Evolutionary conservation across 768 basidiomycete species (phyloP), one percentile per base, ranked within the genome.

Genomic region (Lentinula detonsa): DNA sequence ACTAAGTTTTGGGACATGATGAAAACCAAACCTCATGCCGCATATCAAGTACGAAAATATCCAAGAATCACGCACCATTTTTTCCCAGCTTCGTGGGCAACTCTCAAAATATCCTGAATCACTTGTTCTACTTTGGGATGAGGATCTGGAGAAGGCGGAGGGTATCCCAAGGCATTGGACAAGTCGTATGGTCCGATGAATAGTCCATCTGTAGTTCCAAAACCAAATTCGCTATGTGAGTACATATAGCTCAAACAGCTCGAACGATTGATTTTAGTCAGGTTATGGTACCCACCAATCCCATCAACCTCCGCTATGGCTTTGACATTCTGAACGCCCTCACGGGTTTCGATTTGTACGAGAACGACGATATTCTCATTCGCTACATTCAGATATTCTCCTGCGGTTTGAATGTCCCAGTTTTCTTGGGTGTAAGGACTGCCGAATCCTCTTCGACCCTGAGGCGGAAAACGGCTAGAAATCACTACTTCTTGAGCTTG

Each of bases 181-280:
- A 89, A 77, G 66, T 88, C 87, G 62, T 83, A 88, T 3, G 86
- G 87, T 3, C 87, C 86, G 57, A 88, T 81, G 71, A 86, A 85
- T 21, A 86, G 71, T 13, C 79, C 77, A 62, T 84, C 81, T 80
- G 35, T 6, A 59, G 46, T 28, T 28, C 28, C 28, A 57, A 62
- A 15, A 46, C 28, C 21, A 60, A 13, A 23, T 34, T 9, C 34
- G 50, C n/a, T 4, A 55, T 16, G 33, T 18, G 57, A 21, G 34
- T n/a, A 74, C 61, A 10, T 28, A 2, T 39, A 39, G 37, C 13
- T 39, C 37, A 39, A 39, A 13, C 37, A 39, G 13, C 37, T 39
- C 13, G 37, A 39, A 8, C 0, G 7, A 39, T 8, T 39, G 2
- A 39, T 8, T 39, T 39, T 13, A 6, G 5, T 39, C 9, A 39